Conservation (phyloP, 768 basidiomycete species). For the Leccinum obscurum region DNA sequence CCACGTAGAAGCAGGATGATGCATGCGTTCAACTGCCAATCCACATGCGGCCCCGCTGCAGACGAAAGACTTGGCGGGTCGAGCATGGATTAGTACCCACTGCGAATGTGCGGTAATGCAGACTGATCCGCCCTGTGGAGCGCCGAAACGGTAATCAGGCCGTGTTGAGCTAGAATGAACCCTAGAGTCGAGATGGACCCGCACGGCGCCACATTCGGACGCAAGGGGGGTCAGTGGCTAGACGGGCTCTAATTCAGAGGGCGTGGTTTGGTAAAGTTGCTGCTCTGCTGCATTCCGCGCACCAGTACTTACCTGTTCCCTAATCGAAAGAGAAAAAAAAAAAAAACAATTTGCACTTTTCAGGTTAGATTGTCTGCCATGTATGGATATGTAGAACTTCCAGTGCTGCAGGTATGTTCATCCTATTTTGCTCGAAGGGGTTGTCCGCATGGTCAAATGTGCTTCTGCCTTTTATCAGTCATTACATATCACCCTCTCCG, state of each 20-base stretch:
- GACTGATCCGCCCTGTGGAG: constrained; percentile 11
- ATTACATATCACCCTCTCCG: constrained; percentile 12
- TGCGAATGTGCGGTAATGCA: constrained; percentile 2
- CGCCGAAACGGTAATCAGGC: background rate
- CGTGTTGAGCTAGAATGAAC: constrained; percentile 3
- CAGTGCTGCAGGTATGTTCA: constrained; percentile 10
- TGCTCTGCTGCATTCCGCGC: constrained; percentile 12
- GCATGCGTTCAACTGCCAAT: background rate
- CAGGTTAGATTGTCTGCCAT: constrained; percentile 32
- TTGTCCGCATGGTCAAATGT: constrained; percentile 23
- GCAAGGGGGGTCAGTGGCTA: background rate
- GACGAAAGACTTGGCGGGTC: background rate
- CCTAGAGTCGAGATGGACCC: constrained; percentile 9
- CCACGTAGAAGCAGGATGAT: background rate
- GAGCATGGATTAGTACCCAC: background rate
- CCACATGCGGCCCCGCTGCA: background rate
- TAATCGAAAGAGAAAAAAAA: constrained; percentile 11
- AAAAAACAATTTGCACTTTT: constrained; percentile 33
- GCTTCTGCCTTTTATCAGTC: constrained; percentile 16
- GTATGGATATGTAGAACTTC: constrained; percentile 22
- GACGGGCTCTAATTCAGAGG: constrained; percentile 18
- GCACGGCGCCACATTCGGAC: constrained; percentile 3
- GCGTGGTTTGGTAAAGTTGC: constrained; percentile 28
- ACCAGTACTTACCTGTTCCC: constrained; percentile 20
- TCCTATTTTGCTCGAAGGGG: constrained; percentile 22